Base-by-base conservation (phyloP, 371 early-diverging fungal genomes). In the Mucor racemosus region DNA sequence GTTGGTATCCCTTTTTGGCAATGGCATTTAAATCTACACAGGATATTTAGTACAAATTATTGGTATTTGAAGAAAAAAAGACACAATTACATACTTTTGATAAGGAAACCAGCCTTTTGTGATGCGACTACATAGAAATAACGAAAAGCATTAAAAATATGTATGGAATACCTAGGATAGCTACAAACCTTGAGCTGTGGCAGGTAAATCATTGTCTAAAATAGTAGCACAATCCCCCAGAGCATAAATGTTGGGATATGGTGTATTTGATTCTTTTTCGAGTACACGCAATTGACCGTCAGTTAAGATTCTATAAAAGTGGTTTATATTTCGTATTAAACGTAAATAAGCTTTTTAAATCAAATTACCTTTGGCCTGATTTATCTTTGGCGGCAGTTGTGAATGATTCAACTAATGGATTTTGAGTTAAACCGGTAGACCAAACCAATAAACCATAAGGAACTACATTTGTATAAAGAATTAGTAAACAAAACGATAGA, bases 141-240 rank as follows among this genome's bases (percentile, higher is more conserved):
- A 10, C 5, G 3, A 42, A 15, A 14, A 5, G 42, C 1, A 42
- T 10, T 38, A 41, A 0, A 26, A 21, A 21, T 7, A 1, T 26
- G 21, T 48, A 11, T 38, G 4, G 21, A 21, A 4, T 8, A 48
- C 26, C 26, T 26, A 26, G 3, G 3, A 26, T 3, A 6, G 44
- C 17, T 50, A 50, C 50, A 50, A 50, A 72, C 72, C 72, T 75
- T 94, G 94, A 21, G 94, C 94, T 26, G 93, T 91, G 26, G 88
- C 87, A 1, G 92, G 92, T 39, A 92, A 74, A 62, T 82, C 84
- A 36, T 74, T 67, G 61, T 82, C 88, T 64, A 86, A 65, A 60
- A 90, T 85, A 1, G 88, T 84, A 3, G 92, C 91, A 65, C 94
- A 94, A 72, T 94, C 94, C 26, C 94, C 94, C 14, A 94, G 73